A percentile compares a stretch with the other conserved stretches of the same genome.
Conservation (phyloP, 352 stramenopile genomes). For the Pythium oligandrum region DNA sequence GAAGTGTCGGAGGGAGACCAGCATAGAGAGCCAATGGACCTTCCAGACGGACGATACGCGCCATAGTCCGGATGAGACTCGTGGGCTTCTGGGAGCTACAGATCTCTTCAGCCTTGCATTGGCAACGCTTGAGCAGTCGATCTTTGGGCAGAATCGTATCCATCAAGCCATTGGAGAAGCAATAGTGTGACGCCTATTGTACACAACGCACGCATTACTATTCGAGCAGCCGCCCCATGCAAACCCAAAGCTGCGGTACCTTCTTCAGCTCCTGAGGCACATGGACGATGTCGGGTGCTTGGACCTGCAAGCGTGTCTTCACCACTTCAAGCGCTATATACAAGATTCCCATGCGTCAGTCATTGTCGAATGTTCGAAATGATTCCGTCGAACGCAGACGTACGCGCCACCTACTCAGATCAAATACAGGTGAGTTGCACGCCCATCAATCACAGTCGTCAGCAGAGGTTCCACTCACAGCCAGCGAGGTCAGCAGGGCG, state of each 20-base stretch:
- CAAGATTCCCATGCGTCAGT: neutral
- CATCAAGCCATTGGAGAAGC: constrained; percentile 78
- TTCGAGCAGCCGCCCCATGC: neutral
- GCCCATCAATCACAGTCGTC: neutral
- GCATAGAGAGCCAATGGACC: constrained; percentile 65
- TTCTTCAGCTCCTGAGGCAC: constrained; percentile 39
- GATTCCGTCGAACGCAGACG: constrained; percentile 5
- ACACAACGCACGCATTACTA: too few relatives aligned
- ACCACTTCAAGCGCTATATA: constrained; percentile 73
- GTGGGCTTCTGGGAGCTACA: constrained; percentile 29
- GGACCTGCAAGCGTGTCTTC: constrained; percentile 78
- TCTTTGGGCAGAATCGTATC: constrained; percentile 78
- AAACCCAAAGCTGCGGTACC: constrained; percentile 18
- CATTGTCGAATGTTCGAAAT: too few relatives aligned
- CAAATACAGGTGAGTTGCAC: constrained; percentile 3
- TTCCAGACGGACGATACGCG: constrained; percentile 56
- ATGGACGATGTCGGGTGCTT: constrained; percentile 53
- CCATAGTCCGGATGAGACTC: constrained; percentile 62
- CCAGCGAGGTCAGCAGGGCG: constrained; percentile 61
- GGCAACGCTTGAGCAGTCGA: constrained; percentile 42
- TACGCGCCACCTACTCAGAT: constrained; percentile 57
- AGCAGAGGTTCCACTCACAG: constrained; percentile 28
- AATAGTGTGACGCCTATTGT: constrained; percentile 59
- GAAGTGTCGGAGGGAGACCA: constrained; percentile 83
- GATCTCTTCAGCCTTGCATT: constrained; percentile 43